phyloP scores from a whole-genome alignment of 169 alveolate genomes.

The Eimeria falciformis region DNA sequence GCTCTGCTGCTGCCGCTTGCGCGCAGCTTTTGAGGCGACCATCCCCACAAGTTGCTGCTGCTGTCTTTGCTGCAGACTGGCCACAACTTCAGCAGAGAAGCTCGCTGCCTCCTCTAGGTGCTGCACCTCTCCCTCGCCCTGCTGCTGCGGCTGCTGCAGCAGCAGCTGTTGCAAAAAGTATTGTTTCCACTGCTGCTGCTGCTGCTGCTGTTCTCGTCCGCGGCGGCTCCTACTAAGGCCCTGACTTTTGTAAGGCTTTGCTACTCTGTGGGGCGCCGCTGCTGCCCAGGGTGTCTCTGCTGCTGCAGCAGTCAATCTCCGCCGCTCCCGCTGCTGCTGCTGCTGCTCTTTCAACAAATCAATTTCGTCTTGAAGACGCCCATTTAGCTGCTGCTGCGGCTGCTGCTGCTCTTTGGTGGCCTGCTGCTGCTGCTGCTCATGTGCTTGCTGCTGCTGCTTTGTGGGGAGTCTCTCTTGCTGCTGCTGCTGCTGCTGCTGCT shows the following conservation, averaged over 20 bases:
- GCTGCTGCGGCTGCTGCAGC: conserved; percentile 55
- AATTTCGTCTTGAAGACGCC: neutral
- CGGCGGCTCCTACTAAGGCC: conserved; percentile 21
- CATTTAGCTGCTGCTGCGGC: neutral
- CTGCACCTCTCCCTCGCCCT: neutral
- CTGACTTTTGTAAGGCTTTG: neutral
- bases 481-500: conserved; percentile 21
- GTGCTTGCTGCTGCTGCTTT: conserved; percentile 43
- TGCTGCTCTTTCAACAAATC: neutral
- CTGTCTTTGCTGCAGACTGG: neutral
- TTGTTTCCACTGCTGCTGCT: conserved; percentile 20
- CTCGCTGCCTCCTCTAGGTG: conserved; percentile 15
- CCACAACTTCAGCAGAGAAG: conserved; percentile 3
- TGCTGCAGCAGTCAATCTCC: neutral
- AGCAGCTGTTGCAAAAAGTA: conserved; percentile 13
- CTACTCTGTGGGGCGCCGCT: conserved; percentile 7
- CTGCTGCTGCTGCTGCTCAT: conserved; percentile 42
- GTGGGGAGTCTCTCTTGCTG: no score
- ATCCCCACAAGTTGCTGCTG: neutral
- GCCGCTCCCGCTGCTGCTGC: conserved; percentile 5
- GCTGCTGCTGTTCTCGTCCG: conserved; percentile 32
- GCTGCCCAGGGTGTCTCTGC: neutral
- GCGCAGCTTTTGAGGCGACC: neutral
- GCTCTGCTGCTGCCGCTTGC: conserved; percentile 22
- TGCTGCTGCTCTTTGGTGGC: neutral